These are phyloP conservation scores for Corylus heterophylla DNA, from an alignment of 306 rosid species.

Conservation along the genomic window DNA sequence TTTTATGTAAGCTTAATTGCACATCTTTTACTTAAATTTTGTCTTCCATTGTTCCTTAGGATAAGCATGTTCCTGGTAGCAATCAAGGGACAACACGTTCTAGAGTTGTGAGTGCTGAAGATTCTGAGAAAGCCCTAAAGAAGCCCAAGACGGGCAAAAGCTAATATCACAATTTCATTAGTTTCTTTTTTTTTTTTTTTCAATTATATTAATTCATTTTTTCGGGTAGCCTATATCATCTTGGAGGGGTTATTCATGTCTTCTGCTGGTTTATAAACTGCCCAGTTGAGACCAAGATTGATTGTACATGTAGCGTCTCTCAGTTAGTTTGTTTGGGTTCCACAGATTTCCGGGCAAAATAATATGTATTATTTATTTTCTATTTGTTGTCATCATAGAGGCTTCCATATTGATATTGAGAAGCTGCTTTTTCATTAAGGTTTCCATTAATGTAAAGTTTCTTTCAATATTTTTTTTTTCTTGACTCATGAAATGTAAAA, in stretches of 20 bases:
- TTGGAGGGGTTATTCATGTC: slow-evolving; percentile 41
- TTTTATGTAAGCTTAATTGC: background rate
- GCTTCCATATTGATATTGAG: slow-evolving; percentile 64
- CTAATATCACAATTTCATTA: slow-evolving; percentile 43
- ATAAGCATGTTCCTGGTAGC: slow-evolving; percentile 46
- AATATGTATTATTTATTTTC: slow-evolving; percentile 37
- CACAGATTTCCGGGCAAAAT: slow-evolving; percentile 50
- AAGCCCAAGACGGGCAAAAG: slow-evolving; percentile 65
- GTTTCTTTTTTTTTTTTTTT: slow-evolving; percentile 45
- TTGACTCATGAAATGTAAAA: slow-evolving; percentile 21
- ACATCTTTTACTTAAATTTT: slow-evolving; percentile 24
- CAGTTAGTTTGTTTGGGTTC: slow-evolving; percentile 49
- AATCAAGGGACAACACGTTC: slow-evolving; percentile 49
- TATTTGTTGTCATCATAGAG: slow-evolving; percentile 37
- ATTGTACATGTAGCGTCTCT: slow-evolving; percentile 67
- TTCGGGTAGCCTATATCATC: slow-evolving; percentile 36
- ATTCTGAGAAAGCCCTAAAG: slow-evolving; percentile 62
- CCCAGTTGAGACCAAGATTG: slow-evolving; percentile 41
- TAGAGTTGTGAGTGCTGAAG: slow-evolving; percentile 47
- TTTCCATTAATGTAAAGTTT: slow-evolving; percentile 56
- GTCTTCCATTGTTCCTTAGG: slow-evolving; percentile 46
- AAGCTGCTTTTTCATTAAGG: slow-evolving; percentile 57
- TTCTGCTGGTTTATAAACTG: slow-evolving; percentile 44
- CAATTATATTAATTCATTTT: slow-evolving; percentile 55
- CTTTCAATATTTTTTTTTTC: slow-evolving; percentile 21